Base-by-base conservation (phyloP, 768 basidiomycete species). In the Boletus patriciae region DNA sequence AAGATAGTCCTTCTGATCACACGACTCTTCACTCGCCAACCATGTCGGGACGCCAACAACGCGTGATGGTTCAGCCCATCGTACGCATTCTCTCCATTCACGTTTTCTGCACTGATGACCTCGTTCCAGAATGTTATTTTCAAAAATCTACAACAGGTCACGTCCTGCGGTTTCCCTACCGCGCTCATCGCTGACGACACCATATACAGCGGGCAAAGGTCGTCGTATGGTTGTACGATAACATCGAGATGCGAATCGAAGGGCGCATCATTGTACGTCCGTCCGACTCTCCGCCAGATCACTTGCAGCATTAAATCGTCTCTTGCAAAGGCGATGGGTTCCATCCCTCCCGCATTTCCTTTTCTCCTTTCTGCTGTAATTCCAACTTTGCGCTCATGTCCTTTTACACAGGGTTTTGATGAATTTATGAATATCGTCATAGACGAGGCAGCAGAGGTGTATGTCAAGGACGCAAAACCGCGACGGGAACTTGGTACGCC, bases 31-130 rank as follows among this genome's bases (percentile, higher is more conserved):
- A 25, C 25, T 64, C 25, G 55, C 56, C 55, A 76, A 85, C 68
- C 72, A 98, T 98, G 94, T 93, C 91, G 34, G 86, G 84, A 66
- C 89, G 94, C 68, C 92, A 93, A 71, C 90, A 94, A 71, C 90
- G 94, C 71, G 95, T 98, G 82, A 94, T 98, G 93, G 96, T 98
- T 59, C 96, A 98, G 77, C 94, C 94, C 86, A 97, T 97, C 87
- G 95, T 96, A 74, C 66, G 92, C 78, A 47, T 49, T 41, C 31
- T 27, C 21, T 6, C 40, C 37, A 46, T 34, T 44, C 50, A 25
- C 33, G 29, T 45, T 45, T 18, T 29, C n/a, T 18, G 10, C n/a
- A 3, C 37, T 62, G 57, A 60, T 59, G 43, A 44, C 11, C 37
- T 36, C 42, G 23, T 38, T 52, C 31, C 61, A 95, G 93, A 96